Conservation (phyloP, 2,329 filamentous ascomycete species). For the Metarhizium humberi region DNA sequence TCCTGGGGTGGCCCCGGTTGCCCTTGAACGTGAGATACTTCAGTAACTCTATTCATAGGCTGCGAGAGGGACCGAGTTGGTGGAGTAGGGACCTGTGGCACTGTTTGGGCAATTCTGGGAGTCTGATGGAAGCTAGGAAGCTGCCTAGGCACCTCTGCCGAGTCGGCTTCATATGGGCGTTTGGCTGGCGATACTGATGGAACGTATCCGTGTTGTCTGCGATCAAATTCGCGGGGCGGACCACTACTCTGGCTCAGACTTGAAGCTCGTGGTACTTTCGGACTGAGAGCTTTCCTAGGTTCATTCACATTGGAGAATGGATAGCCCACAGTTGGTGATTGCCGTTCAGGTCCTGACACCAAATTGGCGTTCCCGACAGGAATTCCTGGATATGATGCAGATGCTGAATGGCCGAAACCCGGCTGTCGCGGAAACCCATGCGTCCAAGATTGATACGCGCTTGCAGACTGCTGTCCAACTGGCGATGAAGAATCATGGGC, state of each 20-base stretch:
- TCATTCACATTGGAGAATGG: constrained; percentile 21
- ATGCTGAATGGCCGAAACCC: constrained; percentile 17
- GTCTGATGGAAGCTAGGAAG: constrained; percentile 17
- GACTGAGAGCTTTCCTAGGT: constrained; percentile 21
- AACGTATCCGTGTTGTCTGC: constrained; percentile 11
- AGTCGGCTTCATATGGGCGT: constrained; percentile 21
- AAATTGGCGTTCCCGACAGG: constrained; percentile 15
- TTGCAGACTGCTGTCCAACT: neutral
- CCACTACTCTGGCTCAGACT: constrained; percentile 16
- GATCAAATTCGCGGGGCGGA: constrained; percentile 14
- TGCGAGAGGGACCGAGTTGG: constrained; percentile 27
- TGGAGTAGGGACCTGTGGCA: constrained; percentile 12
- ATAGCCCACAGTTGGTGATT: constrained; percentile 20
- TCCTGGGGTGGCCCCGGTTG: constrained; percentile 13
- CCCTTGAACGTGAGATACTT: constrained; percentile 15
- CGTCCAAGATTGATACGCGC: constrained; percentile 8
- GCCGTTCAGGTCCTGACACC: constrained; percentile 21
- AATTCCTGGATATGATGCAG: constrained; percentile 24
- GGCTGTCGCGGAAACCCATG: constrained; percentile 16
- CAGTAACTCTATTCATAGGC: constrained; percentile 17
- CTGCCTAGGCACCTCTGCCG: constrained; percentile 17
- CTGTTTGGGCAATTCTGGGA: constrained; percentile 14
- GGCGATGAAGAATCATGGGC: constrained; percentile 6
- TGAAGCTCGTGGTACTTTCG: constrained; percentile 19
- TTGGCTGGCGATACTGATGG: constrained; percentile 20